A percentile compares a stretch with the other conserved stretches of the same genome.
Evolutionary conservation across 169 alveolate genomes (phyloP).

Genomic region (Fabrea salina): DNA sequence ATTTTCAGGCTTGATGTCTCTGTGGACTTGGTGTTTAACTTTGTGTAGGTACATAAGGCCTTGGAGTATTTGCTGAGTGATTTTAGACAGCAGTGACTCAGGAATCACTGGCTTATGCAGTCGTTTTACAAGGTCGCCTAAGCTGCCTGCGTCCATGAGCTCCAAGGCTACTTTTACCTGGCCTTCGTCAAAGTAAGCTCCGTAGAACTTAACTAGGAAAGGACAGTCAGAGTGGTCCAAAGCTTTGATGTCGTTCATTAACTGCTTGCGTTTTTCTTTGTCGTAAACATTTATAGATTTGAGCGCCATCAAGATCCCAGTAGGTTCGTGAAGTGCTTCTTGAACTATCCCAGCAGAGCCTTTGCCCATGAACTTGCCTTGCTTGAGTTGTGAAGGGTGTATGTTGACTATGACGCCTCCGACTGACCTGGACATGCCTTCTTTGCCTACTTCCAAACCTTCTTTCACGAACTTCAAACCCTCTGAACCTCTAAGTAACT

Average conservation of each 20-base stretch:
- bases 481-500: background rate
- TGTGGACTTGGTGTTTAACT: slow-evolving; percentile 77
- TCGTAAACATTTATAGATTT: slow-evolving; percentile 70
- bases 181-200: slow-evolving; percentile 87
- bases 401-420: background rate
- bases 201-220: slow-evolving; percentile 76
- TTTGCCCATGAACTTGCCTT: slow-evolving; percentile 15
- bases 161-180: slow-evolving; percentile 81
- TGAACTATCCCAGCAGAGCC: slow-evolving; percentile 31
- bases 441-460: slow-evolving; percentile 20
- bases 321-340: slow-evolving; percentile 29
- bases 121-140: slow-evolving; percentile 63
- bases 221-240: slow-evolving; percentile 63
- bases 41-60: slow-evolving; percentile 76
- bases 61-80: slow-evolving; percentile 48
- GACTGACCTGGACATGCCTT: background rate
- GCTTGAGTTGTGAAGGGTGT: background rate
- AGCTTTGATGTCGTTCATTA: slow-evolving; percentile 76
- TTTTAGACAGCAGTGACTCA: slow-evolving; percentile 60
- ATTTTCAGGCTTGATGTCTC: slow-evolving; percentile 90
- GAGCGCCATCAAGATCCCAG: slow-evolving; percentile 2
- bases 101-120: slow-evolving; percentile 61
- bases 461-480: slow-evolving; percentile 32
- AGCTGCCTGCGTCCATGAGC: slow-evolving; percentile 85
- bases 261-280: slow-evolving; percentile 73